Evolutionary conservation across 305 asterid species (phyloP).

Genomic region (Fraxinus sp.): DNA sequence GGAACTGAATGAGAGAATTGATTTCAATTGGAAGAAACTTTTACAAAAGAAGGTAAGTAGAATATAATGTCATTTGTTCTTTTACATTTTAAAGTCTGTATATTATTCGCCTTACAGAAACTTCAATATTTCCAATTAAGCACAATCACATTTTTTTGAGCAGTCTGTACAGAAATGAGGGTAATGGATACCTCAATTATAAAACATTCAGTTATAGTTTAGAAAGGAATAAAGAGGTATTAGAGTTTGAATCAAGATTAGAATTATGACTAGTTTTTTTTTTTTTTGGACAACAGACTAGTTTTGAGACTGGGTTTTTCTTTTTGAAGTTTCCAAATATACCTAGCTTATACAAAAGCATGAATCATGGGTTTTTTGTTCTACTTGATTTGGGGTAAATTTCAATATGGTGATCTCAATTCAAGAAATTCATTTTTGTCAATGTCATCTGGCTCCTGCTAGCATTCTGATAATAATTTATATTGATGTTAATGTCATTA

Average conservation of each 20-base stretch:
- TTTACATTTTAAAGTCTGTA: neutral
- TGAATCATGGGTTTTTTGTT: neutral
- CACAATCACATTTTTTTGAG: neutral
- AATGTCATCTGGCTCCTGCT: neutral
- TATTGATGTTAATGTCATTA: neutral
- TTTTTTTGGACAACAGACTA: neutral
- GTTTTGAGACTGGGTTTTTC: neutral
- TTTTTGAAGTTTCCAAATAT: neutral
- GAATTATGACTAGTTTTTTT: neutral
- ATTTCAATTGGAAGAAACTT: constrained; percentile 96
- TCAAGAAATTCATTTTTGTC: neutral
- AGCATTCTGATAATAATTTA: neutral
- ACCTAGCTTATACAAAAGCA: neutral
- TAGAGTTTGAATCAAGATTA: neutral
- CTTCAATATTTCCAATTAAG: neutral
- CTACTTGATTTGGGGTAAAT: neutral
- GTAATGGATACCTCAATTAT: neutral
- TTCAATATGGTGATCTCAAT: neutral
- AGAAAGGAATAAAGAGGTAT: neutral
- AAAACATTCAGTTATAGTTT: neutral
- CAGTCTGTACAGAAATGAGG: neutral
- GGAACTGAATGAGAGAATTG: constrained; percentile 76
- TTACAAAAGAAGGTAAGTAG: constrained; percentile 73
- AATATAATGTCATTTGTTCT: constrained; percentile 9
- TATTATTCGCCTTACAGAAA: neutral